A percentile compares a stretch with the other conserved stretches of the same genome.
These are phyloP conservation scores for Coemansia sp. DNA, from an alignment of 192 early-diverging fungal species.

Conservation along the genomic window DNA sequence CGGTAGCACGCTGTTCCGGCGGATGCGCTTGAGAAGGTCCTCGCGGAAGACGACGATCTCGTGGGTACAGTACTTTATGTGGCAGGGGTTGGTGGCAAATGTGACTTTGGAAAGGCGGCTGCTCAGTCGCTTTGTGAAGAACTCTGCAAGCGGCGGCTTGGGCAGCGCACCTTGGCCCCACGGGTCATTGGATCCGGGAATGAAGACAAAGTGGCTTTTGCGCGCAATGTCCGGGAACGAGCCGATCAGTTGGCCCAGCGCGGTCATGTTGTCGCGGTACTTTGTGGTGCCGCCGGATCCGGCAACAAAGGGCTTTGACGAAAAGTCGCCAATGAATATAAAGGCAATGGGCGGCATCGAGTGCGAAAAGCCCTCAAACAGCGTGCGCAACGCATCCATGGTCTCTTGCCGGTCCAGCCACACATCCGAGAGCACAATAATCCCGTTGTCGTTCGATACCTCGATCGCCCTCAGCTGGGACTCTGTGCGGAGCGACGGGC, in stretches of 20 bases:
- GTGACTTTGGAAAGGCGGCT: slow-evolving; percentile 59
- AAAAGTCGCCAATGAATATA: slow-evolving; percentile 85
- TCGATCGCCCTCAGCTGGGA: slow-evolving; percentile 55
- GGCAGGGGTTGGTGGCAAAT: slow-evolving; percentile 84
- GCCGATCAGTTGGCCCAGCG: slow-evolving; percentile 45
- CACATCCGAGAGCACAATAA: slow-evolving; percentile 84
- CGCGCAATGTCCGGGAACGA: slow-evolving; percentile 39
- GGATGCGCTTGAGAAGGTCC: slow-evolving; percentile 72
- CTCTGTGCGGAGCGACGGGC: slow-evolving; percentile 27
- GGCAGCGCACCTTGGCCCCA: slow-evolving; percentile 73
- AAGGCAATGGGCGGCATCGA: slow-evolving; percentile 75
- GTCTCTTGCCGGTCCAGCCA: slow-evolving; percentile 83
- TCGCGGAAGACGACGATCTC: slow-evolving; percentile 91
- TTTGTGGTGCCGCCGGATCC: slow-evolving; percentile 60
- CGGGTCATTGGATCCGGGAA: slow-evolving; percentile 87
- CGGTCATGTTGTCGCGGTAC: slow-evolving; percentile 58
- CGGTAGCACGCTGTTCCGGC: slow-evolving; percentile 71
- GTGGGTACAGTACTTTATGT: slow-evolving; percentile 86
- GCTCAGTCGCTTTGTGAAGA: slow-evolving; percentile 63
- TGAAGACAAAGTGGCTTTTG: slow-evolving; percentile 75
- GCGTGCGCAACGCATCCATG: slow-evolving; percentile 64
- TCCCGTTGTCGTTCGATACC: slow-evolving; percentile 60
- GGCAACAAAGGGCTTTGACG: slow-evolving; percentile 68
- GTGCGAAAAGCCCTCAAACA: slow-evolving; percentile 74
- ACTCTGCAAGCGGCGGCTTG: slow-evolving; percentile 68